These are phyloP conservation scores for Talaromyces proteolyticus DNA, from an alignment of 495 filamentous ascomycete species.

Conservation along the genomic window DNA sequence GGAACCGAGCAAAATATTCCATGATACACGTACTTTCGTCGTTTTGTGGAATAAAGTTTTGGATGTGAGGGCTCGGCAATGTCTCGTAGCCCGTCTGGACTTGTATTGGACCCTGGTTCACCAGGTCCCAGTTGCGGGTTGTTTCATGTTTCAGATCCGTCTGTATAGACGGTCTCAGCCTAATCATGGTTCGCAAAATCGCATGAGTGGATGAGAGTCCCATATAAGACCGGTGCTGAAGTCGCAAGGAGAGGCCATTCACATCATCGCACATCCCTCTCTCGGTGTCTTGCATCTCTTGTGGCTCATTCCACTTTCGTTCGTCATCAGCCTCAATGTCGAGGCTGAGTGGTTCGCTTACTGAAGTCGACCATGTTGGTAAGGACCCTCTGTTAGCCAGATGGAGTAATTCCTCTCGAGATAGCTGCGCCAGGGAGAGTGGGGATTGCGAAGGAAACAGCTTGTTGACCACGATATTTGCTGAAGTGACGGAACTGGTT, in stretches of 20 bases:
- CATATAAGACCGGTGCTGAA: constrained; percentile 61
- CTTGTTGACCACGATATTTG: not conserved
- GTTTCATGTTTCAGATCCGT: constrained; percentile 43
- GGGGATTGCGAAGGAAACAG: not conserved
- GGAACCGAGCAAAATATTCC: constrained; percentile 64
- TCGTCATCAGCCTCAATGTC: constrained; percentile 12
- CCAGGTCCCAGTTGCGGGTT: constrained; percentile 40
- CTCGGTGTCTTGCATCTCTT: constrained; percentile 9
- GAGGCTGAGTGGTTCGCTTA: constrained; percentile 8
- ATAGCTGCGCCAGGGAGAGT: not conserved
- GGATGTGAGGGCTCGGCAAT: not conserved
- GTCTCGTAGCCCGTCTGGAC: not conserved
- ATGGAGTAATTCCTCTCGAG: constrained; percentile 12
- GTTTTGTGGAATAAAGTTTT: not conserved
- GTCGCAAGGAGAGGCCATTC: constrained; percentile 58
- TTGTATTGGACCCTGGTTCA: constrained; percentile 13
- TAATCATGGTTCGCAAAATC: constrained; percentile 61
- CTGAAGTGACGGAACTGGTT: not conserved
- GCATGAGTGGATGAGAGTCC: constrained; percentile 66
- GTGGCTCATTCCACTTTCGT: constrained; percentile 12
- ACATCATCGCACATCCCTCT: constrained; percentile 52
- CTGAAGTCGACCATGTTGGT: constrained; percentile 8
- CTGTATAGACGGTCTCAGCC: constrained; percentile 52
- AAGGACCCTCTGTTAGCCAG: constrained; percentile 7
- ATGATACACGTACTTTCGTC: constrained; percentile 40